A percentile compares a stretch with the other conserved stretches of the same genome.
Conservation (phyloP, 2,329 filamentous ascomycete genomes). For the Colletotrichum theobromicola region DNA sequence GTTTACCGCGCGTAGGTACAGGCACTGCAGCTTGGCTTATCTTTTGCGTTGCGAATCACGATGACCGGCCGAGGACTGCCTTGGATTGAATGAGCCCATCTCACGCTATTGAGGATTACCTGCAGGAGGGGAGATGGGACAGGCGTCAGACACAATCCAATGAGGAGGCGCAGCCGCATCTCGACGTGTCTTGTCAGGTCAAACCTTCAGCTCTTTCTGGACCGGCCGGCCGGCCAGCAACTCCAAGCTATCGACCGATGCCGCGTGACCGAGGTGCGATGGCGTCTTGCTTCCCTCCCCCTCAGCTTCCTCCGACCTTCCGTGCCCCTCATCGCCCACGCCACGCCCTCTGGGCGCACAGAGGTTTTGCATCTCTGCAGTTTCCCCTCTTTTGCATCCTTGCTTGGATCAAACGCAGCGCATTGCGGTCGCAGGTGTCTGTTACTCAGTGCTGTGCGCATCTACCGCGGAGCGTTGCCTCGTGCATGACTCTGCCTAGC, state of each 20-base stretch:
- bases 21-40: neutral
- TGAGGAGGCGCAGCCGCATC: slow-evolving; percentile 2
- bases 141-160: slow-evolving; percentile 13
- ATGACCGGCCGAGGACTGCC: neutral
- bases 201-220: slow-evolving; percentile 4
- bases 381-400: neutral
- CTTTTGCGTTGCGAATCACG: neutral
- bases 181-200: neutral
- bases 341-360: neutral
- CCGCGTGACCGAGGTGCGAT: slow-evolving; percentile 14
- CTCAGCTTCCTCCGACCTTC: neutral
- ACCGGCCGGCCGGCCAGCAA: neutral
- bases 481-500: neutral
- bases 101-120: slow-evolving; percentile 14
- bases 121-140: slow-evolving; percentile 8
- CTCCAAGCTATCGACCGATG: neutral
- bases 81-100: neutral
- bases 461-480: neutral
- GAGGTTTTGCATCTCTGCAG: neutral
- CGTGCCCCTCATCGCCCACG: neutral
- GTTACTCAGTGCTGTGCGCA: neutral
- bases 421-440: neutral
- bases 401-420: neutral
- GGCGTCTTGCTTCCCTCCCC: slow-evolving; percentile 7
- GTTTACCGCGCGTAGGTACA: slow-evolving; percentile 11